A percentile compares a stretch with the other conserved stretches of the same genome.
These are phyloP conservation scores for Kwoniella heveanensis DNA, from an alignment of 768 basidiomycete species.

Conservation along the genomic window DNA sequence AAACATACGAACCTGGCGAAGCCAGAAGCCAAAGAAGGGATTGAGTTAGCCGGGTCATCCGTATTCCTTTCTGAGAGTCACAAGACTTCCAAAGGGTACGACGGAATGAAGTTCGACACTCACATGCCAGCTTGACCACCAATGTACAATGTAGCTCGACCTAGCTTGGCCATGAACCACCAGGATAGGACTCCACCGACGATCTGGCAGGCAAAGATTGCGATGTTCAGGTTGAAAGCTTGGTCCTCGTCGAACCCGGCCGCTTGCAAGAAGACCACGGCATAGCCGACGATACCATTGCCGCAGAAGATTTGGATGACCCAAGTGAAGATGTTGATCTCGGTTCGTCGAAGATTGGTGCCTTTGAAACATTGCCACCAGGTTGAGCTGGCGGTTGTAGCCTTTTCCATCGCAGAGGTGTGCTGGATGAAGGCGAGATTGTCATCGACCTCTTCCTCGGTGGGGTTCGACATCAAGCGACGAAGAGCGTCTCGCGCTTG, in stretches of 20 bases:
- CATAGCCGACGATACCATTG: slow-evolving; percentile 37
- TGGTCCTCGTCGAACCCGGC: slow-evolving; percentile 32
- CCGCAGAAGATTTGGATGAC: slow-evolving; percentile 49
- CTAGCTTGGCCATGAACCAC: slow-evolving; percentile 34
- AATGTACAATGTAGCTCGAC: slow-evolving; percentile 41
- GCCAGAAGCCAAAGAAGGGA: too few relatives aligned
- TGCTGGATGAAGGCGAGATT: slow-evolving; percentile 41
- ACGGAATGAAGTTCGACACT: background rate
- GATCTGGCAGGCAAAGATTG: slow-evolving; percentile 32
- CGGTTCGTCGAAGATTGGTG: slow-evolving; percentile 45
- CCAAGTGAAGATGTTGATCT: slow-evolving; percentile 48
- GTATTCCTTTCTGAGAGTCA: too few relatives aligned
- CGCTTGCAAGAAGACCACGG: slow-evolving; percentile 36
- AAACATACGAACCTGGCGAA: background rate
- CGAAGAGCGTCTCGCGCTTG: slow-evolving; percentile 30
- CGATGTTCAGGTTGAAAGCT: slow-evolving; percentile 38
- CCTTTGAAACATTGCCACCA: slow-evolving; percentile 47
- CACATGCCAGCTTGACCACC: slow-evolving; percentile 35
- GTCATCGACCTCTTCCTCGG: slow-evolving; percentile 46
- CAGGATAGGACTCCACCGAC: slow-evolving; percentile 35
- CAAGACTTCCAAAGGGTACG: too few relatives aligned
- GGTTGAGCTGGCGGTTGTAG: slow-evolving; percentile 32
- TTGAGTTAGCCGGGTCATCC: too few relatives aligned
- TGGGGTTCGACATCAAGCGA: slow-evolving; percentile 21
- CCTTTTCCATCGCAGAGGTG: slow-evolving; percentile 35